Base-by-base conservation (phyloP, 2,329 filamentous ascomycete species). In the Plectosphaerella sp. region DNA sequence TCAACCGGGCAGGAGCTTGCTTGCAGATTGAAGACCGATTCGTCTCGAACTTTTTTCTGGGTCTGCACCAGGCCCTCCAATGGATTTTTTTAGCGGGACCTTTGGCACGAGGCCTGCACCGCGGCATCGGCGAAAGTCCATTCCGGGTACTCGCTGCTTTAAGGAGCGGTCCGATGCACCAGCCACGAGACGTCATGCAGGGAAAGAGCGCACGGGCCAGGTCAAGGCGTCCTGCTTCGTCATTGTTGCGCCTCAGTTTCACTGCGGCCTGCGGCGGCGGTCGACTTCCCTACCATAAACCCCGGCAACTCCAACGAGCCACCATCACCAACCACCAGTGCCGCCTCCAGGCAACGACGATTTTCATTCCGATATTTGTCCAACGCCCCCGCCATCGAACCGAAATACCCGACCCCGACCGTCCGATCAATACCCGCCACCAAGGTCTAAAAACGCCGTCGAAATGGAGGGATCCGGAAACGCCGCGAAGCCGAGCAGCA, bases 401-500 rank as follows among this genome's bases (percentile, higher is more conserved):
- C 41, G 41, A 43, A n/a, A 18, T 12, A 18, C 16, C 10, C 10
- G 6, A 33, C 16, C 41, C 16, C n/a, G 11, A 12, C 6, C 16
- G 18, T 20, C 16, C 10, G 41, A 20, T 33, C 11, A 10, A 33
- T 33, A 33, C 28, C 28, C 28, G 28, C 28, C 28, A 33, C 28
- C 28, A 33, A 33, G 28, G 4, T 33, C 28, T 33, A 33, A 3
- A 12, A 33, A 10, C 28, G 8, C 11, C 28, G 8, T 3, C 41
- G 41, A 43, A 43, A 93, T 92, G 89, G 84, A 87, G 67, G 88
- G 92, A 69, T 77, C 84, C 52, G 62, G 63, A 67, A 83, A 82
- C 62, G 79, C 85, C 63, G 88, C 91, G 56, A 99, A 97, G 78
- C 94, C 94, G 57, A 97, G 92, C 80, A 97, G 92, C 85, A 99